A percentile compares a stretch with the other conserved stretches of the same genome.
Conservation (phyloP, 179 eudicot genomes). For the Gypsophila paniculata region DNA sequence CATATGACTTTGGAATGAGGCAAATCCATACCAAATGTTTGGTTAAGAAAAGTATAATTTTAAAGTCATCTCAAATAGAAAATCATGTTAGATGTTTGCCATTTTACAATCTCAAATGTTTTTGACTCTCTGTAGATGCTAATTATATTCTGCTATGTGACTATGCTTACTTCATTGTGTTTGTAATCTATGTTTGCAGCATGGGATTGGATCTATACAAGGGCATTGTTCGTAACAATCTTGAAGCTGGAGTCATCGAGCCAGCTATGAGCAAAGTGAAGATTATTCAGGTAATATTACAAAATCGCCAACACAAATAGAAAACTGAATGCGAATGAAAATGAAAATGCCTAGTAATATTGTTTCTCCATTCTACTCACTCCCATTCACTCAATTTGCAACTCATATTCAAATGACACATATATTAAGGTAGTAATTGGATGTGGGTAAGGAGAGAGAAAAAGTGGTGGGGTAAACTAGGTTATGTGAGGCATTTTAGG, state of each 20-base stretch:
- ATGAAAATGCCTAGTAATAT: neutral
- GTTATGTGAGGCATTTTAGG: too few species aligned
- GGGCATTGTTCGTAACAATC: slow-evolving; percentile 76
- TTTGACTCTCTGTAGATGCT: too few species aligned
- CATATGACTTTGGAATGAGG: neutral
- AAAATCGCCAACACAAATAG: too few species aligned
- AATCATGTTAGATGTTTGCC: neutral
- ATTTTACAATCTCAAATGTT: neutral
- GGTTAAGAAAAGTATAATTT: too few species aligned
- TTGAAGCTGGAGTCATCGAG: slow-evolving; percentile 95
- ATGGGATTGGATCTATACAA: slow-evolving; percentile 86
- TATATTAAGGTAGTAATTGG: too few species aligned
- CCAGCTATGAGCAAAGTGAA: slow-evolving; percentile 99
- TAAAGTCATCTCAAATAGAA: neutral
- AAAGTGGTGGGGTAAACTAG: too few species aligned
- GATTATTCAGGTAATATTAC: slow-evolving; percentile 63
- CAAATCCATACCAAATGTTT: neutral
- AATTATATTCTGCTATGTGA: too few species aligned
- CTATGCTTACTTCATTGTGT: too few species aligned
- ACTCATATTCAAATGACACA: too few species aligned
- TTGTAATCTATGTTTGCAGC: slow-evolving; percentile 37
- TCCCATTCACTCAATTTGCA: too few species aligned
- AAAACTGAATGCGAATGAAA: neutral
- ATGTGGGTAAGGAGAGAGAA: too few species aligned
- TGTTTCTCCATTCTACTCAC: too few species aligned